A percentile compares a stretch with the other conserved stretches of the same genome.
Evolutionary conservation across 176 grass and related monocot species (phyloP).

Genomic region (Triticum timopheevii): DNA sequence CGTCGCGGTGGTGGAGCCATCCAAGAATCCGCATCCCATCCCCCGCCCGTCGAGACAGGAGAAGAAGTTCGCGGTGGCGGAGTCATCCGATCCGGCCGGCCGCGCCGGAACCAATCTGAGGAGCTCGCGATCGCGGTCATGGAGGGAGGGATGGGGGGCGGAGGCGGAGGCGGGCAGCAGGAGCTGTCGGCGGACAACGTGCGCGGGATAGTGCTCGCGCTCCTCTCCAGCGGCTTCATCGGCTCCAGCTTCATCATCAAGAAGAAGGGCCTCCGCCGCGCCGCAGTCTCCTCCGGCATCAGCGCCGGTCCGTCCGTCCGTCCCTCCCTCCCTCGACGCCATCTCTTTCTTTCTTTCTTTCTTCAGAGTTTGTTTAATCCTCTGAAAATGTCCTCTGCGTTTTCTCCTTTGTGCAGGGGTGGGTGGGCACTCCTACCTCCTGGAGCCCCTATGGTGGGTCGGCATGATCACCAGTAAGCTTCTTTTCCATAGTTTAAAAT

Average conservation of each 20-base stretch:
- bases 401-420: constrained; percentile 64
- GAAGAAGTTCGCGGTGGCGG: neutral
- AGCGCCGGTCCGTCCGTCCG: constrained; percentile 55
- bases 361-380: neutral
- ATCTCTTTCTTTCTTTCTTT: neutral
- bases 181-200: constrained; percentile 83
- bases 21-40: neutral
- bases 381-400: neutral
- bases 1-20: neutral
- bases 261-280: constrained; percentile 90
- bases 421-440: constrained; percentile 86
- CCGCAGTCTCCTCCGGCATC: constrained; percentile 77
- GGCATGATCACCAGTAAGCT: constrained; percentile 96
- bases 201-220: constrained; percentile 77
- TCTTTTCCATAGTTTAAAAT: neutral
- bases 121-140: neutral
- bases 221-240: constrained; percentile 90
- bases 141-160: constrained; percentile 14
- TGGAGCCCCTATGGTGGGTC: constrained; percentile 95
- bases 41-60: no score
- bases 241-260: constrained; percentile 99
- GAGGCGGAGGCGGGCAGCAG: constrained; percentile 6
- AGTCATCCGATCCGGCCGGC: neutral
- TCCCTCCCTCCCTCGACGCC: neutral
- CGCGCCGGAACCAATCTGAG: constrained; percentile 14